Conservation (phyloP, 371 early-diverging fungal species). For the Apophysomyces trapeziformis region DNA sequence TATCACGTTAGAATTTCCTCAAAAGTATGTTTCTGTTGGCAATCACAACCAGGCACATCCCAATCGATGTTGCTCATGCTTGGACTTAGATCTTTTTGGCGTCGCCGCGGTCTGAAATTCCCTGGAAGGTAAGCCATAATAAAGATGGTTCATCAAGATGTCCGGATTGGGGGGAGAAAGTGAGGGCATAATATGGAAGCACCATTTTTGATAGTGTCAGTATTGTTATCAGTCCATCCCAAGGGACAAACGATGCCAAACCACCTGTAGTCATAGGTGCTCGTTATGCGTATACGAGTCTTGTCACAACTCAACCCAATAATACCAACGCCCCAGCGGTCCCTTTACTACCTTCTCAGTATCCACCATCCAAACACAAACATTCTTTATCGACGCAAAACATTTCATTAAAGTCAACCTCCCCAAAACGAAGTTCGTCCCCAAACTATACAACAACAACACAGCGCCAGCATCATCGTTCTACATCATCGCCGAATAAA, state of each 20-base stretch:
- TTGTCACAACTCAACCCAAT: conserved; percentile 27
- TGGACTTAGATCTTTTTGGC: conserved; percentile 51
- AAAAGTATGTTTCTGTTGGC: conserved; percentile 7
- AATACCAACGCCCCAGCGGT: conserved; percentile 1
- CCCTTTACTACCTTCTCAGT: conserved; percentile 23
- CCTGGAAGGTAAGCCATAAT: conserved; percentile 49
- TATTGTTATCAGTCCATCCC: conserved; percentile 29
- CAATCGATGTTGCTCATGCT: conserved; percentile 1
- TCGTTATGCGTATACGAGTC: conserved; percentile 48
- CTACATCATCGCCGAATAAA: conserved; percentile 43
- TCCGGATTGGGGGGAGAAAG: conserved; percentile 7
- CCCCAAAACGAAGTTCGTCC: conserved; percentile 9
- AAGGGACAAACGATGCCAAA: conserved; percentile 12
- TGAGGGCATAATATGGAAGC: conserved; percentile 11
- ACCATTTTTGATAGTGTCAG: conserved; percentile 31
- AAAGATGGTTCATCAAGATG: neutral
- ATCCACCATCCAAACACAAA: conserved; percentile 12
- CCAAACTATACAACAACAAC: conserved; percentile 8
- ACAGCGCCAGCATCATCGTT: conserved; percentile 27
- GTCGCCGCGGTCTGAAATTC: conserved; percentile 41
- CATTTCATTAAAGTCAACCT: neutral
- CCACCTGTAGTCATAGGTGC: conserved; percentile 42
- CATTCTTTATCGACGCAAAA: neutral
- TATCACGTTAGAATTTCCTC: neutral
- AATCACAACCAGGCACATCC: conserved; percentile 1